Evolutionary conservation across 768 basidiomycete genomes (phyloP).

Genomic region (Suillus decipiens): DNA sequence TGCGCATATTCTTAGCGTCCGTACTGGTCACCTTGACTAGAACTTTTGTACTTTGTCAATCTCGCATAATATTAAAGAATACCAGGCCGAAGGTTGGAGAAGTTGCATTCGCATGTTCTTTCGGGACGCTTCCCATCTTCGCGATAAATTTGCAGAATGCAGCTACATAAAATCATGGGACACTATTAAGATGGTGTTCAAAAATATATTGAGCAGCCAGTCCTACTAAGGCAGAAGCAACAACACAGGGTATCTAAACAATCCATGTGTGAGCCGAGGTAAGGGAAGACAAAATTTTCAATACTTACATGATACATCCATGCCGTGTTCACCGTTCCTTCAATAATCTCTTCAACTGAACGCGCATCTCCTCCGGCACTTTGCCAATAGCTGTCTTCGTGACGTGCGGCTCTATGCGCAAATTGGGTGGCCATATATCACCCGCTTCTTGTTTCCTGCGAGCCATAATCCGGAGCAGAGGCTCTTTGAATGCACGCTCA

Average conservation of each 20-base stretch:
- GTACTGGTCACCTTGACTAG: neutral
- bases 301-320: neutral
- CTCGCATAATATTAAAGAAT: neutral
- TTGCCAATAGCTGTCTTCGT: conserved; percentile 40
- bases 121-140: neutral
- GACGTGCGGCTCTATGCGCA: conserved; percentile 51
- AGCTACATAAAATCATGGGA: neutral
- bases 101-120: neutral
- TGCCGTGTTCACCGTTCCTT: conserved; percentile 31
- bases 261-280: neutral
- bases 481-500: conserved; percentile 28
- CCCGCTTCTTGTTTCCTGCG: conserved; percentile 41
- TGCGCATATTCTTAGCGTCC: neutral
- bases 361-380: conserved; percentile 38
- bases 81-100: neutral
- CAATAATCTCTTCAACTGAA: conserved; percentile 42
- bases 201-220: neutral
- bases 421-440: conserved; percentile 46
- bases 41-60: neutral
- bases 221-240: neutral
- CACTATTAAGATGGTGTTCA: neutral
- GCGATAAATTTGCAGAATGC: neutral
- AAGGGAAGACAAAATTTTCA: too few relatives aligned
- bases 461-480: conserved; percentile 45
- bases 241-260: neutral